Conservation (phyloP, 2,329 filamentous ascomycete species). For the Ceratocystis cubensis region DNA sequence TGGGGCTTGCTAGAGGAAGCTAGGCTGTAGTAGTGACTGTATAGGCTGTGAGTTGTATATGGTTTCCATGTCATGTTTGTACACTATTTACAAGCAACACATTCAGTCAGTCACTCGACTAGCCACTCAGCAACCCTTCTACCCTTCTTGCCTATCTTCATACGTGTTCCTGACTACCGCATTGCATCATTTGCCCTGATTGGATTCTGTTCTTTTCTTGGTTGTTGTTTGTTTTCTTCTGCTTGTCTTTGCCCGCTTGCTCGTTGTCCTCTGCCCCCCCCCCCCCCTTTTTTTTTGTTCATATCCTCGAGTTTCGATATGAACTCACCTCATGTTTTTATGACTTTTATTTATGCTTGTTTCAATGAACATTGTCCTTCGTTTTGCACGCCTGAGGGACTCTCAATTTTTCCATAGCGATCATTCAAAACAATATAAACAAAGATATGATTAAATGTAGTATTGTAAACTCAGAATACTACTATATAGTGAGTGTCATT, state of each 20-base stretch:
- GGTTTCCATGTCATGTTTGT: neutral
- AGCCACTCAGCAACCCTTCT: neutral
- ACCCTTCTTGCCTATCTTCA: neutral
- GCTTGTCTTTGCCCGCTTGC: neutral
- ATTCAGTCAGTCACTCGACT: neutral
- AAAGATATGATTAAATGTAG: neutral
- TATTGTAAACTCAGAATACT: no score
- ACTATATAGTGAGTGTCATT: no score
- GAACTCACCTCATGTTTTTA: neutral
- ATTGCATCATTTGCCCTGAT: no score
- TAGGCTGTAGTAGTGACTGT: neutral
- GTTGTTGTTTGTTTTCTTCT: neutral
- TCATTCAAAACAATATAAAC: neutral
- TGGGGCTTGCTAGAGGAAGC: neutral
- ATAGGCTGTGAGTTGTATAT: neutral
- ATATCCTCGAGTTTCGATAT: neutral
- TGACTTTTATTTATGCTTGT: conserved; percentile 6
- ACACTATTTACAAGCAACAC: neutral
- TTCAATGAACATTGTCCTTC: conserved; percentile 8
- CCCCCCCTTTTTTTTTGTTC: neutral
- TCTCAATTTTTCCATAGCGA: no score
- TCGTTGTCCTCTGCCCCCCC: neutral
- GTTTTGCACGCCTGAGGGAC: neutral
- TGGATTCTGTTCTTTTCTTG: neutral
- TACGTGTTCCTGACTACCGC: no score